These are phyloP conservation scores for Pholiota adiposa DNA, from an alignment of 1,284 basidiomycete species.

Conservation along the genomic window DNA sequence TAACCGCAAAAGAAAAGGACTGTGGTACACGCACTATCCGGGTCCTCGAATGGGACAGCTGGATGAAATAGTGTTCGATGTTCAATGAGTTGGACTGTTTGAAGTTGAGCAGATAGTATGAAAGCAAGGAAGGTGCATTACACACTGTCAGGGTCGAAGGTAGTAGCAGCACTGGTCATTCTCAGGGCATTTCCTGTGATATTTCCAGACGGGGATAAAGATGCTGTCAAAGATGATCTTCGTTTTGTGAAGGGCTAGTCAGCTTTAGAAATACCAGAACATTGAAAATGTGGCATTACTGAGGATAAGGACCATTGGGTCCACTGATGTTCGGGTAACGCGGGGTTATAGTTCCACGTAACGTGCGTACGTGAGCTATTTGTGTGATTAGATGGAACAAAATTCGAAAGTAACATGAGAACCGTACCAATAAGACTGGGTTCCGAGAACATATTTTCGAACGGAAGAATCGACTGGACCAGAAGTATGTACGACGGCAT, in stretches of 20 bases:
- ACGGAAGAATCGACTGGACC: conserved; percentile 32
- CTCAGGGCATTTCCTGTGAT: background rate
- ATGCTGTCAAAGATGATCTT: background rate
- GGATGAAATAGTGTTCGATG: too few relatives aligned
- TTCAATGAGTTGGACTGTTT: background rate
- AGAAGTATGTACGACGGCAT: conserved; percentile 34
- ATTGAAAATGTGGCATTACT: too few relatives aligned
- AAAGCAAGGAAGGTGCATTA: background rate
- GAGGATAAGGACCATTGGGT: background rate
- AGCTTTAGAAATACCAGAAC: too few relatives aligned
- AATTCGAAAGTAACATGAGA: background rate
- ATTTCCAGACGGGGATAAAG: background rate
- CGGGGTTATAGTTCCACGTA: background rate
- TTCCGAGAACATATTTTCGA: conserved; percentile 35
- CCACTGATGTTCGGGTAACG: background rate
- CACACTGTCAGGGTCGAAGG: conserved; percentile 1
- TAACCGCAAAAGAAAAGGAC: too few relatives aligned
- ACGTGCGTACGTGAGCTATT: background rate
- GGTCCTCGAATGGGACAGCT: too few relatives aligned
- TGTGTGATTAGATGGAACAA: background rate
- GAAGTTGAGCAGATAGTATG: background rate
- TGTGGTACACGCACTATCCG: background rate
- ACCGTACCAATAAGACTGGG: conserved; percentile 19
- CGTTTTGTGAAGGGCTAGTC: too few relatives aligned
- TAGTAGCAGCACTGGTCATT: too few relatives aligned